Evolutionary conservation across 345 rosid genomes (phyloP), one percentile per base, ranked within the genome.

Genomic region (Erucastrum elatum): DNA sequence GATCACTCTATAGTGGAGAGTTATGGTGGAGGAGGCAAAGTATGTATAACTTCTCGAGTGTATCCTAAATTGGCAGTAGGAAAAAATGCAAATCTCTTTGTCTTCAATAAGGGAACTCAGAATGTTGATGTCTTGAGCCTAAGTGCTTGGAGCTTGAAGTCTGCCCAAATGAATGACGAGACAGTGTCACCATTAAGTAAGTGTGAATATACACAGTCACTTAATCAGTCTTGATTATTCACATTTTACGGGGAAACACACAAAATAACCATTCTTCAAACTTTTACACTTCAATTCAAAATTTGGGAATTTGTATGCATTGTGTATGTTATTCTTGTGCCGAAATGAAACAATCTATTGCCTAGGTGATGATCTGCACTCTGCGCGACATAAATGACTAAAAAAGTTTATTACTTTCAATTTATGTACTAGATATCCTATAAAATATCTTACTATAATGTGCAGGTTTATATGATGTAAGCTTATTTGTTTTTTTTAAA

Each of bases 1-100:
- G 93, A 89, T 75, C 90, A 85, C 65, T 89, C 90, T 0, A 80
- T 89, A 72, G 88, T 86, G 60, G 91, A 89, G 76, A 87, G 88
- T 78, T 85, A 84, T 64, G 88, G 86, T 59, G 94, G 86, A 12
- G 62, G 77, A 5, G 94, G 90, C 51, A 85, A 63, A 76, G 64
- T 71, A 31, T 84, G 89, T 83, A 85, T 90, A 33, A 85, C 88
- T 0, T 85, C 91, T 8, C 82, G 91, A 78, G 88, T 87, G 75
- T 89, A 88, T 74, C 91, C 94, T 9, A 80, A 75, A 9, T 62
- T 84, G 56, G 89, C 91, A 12, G 79, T 82, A 49, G 80, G 82
- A 37, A 65, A 59, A 46, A 53, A 65, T 35, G 72, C 81, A 25
- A 63, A 82, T 26, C 27, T 84, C 0, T 82, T 82, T 79, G 85